A percentile compares a stretch with the other conserved stretches of the same genome.
Evolutionary conservation across 23 red algal genomes (phyloP).

Genomic region (Pyropia yezoensis): DNA sequence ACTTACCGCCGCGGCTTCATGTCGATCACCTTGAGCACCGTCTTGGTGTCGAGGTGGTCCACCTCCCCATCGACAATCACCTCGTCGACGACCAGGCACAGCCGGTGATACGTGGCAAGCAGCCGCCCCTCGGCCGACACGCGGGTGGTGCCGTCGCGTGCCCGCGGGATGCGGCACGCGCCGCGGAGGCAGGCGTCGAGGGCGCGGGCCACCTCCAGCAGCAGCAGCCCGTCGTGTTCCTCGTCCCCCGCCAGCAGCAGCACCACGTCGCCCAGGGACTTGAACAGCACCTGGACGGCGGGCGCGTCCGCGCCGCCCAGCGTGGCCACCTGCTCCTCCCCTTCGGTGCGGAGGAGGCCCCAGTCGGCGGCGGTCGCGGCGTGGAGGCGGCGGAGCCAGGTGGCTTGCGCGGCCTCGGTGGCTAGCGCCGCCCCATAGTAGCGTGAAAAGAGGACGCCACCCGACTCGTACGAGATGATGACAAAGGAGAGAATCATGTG

Average conservation of each 20-base stretch:
- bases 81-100: conserved; percentile 69
- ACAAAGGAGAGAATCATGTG: conserved; percentile 54
- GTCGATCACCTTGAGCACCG: conserved; percentile 38
- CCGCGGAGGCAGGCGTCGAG: conserved; percentile 25
- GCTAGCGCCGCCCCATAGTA: conserved; percentile 53
- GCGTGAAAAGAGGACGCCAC: conserved; percentile 66
- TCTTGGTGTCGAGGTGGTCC: conserved; percentile 46
- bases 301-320: conserved; percentile 4
- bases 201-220: conserved; percentile 50
- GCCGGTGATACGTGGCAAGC: conserved; percentile 35
- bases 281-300: conserved; percentile 42
- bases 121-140: conserved; percentile 52
- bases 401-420: conserved; percentile 41
- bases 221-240: conserved; percentile 55
- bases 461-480: conserved; percentile 41
- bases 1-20: conserved; percentile 51
- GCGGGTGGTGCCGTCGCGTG: conserved; percentile 13
- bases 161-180: conserved; percentile 34
- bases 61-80: conserved; percentile 66
- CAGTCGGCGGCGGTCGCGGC: conserved; percentile 54
- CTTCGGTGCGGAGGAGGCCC: conserved; percentile 47
- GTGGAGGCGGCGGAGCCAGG: conserved; percentile 54
- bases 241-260: conserved; percentile 48
- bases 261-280: conserved; percentile 62
- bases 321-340: conserved; percentile 47